Conservation (phyloP, 139 green algal species). For the Diplosphaera chodatii region DNA sequence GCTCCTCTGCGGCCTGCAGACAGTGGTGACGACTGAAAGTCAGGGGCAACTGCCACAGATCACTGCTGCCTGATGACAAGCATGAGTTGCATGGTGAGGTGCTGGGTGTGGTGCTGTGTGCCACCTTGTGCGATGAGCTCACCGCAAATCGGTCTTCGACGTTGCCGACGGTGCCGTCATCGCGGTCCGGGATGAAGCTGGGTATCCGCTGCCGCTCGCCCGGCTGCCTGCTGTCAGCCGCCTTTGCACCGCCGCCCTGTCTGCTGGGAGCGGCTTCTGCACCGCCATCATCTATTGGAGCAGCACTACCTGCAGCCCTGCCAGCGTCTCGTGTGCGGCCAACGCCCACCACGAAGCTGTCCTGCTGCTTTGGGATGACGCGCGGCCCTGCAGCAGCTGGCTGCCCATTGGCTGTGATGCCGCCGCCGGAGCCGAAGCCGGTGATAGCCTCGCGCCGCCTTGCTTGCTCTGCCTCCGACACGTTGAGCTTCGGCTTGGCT, state of each 20-base stretch:
- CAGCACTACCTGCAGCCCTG: too few relatives aligned
- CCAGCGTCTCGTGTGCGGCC: neutral
- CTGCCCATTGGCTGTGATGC: neutral
- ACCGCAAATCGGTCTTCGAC: neutral
- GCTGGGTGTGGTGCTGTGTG: too few relatives aligned
- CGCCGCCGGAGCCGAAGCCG: neutral
- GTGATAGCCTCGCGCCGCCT: neutral
- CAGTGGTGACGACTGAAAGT: too few relatives aligned
- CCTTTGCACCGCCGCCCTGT: too few relatives aligned
- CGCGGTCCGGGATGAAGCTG: neutral
- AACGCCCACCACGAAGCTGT: conserved; percentile 5
- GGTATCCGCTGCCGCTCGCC: neutral
- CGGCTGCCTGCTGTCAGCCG: neutral
- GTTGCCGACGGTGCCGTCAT: neutral
- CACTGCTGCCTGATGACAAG: too few relatives aligned
- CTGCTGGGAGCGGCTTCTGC: too few relatives aligned
- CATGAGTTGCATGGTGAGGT: too few relatives aligned
- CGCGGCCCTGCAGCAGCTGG: neutral
- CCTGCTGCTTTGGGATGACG: conserved; percentile 2
- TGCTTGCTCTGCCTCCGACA: neutral
- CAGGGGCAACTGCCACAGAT: too few relatives aligned
- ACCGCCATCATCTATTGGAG: too few relatives aligned
- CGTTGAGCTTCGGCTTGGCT: neutral
- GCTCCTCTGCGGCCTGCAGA: neutral
- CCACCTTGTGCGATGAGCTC: neutral